Conservation (phyloP, 352 stramenopile species). For the Pythium utonaiense region DNA sequence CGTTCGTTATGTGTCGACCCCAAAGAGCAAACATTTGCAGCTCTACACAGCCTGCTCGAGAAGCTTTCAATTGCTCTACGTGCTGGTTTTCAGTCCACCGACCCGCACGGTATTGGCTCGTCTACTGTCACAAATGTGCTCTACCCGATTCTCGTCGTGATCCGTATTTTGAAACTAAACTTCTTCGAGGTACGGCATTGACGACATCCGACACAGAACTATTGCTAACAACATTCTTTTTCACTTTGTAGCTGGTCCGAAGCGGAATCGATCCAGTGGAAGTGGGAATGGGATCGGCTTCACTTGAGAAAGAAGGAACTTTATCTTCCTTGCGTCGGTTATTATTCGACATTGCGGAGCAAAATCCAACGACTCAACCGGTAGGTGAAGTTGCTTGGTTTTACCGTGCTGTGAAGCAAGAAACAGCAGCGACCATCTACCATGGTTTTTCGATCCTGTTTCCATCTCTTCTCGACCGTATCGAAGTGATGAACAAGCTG, state of each 20-base stretch:
- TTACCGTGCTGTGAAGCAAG: conserved; percentile 75
- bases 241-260: conserved; percentile 48
- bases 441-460: conserved; percentile 80
- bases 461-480: conserved; percentile 68
- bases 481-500: conserved; percentile 80
- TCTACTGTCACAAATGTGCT: conserved; percentile 42
- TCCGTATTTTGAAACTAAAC: conserved; percentile 82
- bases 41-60: conserved; percentile 50
- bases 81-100: conserved; percentile 5
- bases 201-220: not conserved
- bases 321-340: conserved; percentile 54
- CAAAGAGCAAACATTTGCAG: conserved; percentile 65
- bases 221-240: too few relatives aligned
- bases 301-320: conserved; percentile 38
- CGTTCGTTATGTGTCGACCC: conserved; percentile 79
- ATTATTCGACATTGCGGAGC: conserved; percentile 70
- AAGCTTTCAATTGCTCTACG: conserved; percentile 35
- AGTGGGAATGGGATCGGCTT: conserved; percentile 37
- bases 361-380: conserved; percentile 25
- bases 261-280: conserved; percentile 62
- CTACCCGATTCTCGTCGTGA: conserved; percentile 70
- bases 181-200: conserved; percentile 74
- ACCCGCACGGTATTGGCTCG: conserved; percentile 2
- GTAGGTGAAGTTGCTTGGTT: conserved; percentile 58
- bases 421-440: conserved; percentile 73